phyloP scores from a whole-genome alignment of 805 yeast genomes.

The Brettanomyces naardenensis region DNA sequence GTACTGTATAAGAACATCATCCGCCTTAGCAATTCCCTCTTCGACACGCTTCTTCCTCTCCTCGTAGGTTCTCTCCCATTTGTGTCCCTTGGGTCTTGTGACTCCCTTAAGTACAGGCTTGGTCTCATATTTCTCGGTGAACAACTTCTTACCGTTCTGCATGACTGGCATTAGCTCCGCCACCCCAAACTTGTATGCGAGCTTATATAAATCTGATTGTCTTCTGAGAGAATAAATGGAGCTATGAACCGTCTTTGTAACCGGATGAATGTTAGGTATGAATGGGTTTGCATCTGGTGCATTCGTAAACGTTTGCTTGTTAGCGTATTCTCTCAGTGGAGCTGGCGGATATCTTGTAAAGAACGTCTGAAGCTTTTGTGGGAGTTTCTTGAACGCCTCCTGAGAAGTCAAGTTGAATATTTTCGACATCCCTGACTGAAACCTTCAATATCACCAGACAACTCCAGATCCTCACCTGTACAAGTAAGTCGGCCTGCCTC shows the following conservation, averaged over 20 bases:
- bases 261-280: slow-evolving; percentile 75
- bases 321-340: slow-evolving; percentile 61
- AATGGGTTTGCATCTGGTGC: slow-evolving; percentile 82
- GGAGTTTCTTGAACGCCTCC: slow-evolving; percentile 43
- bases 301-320: slow-evolving; percentile 52
- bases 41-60: slow-evolving; percentile 52
- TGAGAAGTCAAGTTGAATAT: slow-evolving; percentile 23
- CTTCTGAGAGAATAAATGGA: slow-evolving; percentile 76
- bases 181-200: slow-evolving; percentile 77
- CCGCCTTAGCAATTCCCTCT: slow-evolving; percentile 60
- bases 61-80: slow-evolving; percentile 63
- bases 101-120: slow-evolving; percentile 74
- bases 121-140: slow-evolving; percentile 63
- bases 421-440: slow-evolving; percentile 13
- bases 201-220: slow-evolving; percentile 74
- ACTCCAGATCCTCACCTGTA: background rate
- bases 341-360: slow-evolving; percentile 80
- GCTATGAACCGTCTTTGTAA: slow-evolving; percentile 68
- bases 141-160: slow-evolving; percentile 58
- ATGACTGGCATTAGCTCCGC: slow-evolving; percentile 66
- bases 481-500: background rate
- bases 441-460: slow-evolving; percentile 2
- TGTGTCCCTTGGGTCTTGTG: slow-evolving; percentile 67
- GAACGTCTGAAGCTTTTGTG: slow-evolving; percentile 60
- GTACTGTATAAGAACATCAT: slow-evolving; percentile 55